Evolutionary conservation across 2,329 filamentous ascomycete genomes (phyloP), one percentile per base, ranked within the genome.

Genomic region (Hypomyces perniciosus): DNA sequence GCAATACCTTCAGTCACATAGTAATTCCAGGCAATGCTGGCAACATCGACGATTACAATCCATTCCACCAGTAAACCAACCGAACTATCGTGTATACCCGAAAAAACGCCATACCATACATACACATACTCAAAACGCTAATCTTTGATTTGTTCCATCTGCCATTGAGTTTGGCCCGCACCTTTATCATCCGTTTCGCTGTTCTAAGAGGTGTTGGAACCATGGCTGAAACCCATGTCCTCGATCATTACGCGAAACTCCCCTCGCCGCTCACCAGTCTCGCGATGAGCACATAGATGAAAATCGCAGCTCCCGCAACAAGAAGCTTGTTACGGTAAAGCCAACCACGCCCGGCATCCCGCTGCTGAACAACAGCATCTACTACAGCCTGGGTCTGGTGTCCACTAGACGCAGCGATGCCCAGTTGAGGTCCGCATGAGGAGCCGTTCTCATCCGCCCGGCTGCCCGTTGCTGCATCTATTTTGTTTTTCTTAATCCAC

Each of bases 271-370:
- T 83, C 33, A 96, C 68, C 10, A 95, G 67, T 59, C 92, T 78
- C 31, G 89, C 86, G 51, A 95, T 76, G 45, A 96, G 70, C 8
- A 95, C 90, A 68, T 96, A 97, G 12, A 85, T 70, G 63, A 97
- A 87, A 29, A 96, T 75, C 13, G 83, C 69, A 0, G 77, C 83
- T 7, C 88, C 80, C 1, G 83, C 78, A 43, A 96, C 73, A 61
- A 86, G 77, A 56, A 91, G 75, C 71, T 90, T 93, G 71, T 96
- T 88, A 55, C 83, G 80, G 58, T 83, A 78, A 56, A 95, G 67
- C 89, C 90, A 97, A 52, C 89, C 82, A 59, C 90, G 84, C 0
- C 90, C 88, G 2, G 86, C 89, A 57, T 93, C 85, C 56, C 88
- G 84, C 78, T 72, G 85, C 79, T 78, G 90, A 68, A 70, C 88